Evolutionary conservation across 2,329 filamentous ascomycete genomes (phyloP).

Genomic region (Ceratocystiopsis minuta): DNA sequence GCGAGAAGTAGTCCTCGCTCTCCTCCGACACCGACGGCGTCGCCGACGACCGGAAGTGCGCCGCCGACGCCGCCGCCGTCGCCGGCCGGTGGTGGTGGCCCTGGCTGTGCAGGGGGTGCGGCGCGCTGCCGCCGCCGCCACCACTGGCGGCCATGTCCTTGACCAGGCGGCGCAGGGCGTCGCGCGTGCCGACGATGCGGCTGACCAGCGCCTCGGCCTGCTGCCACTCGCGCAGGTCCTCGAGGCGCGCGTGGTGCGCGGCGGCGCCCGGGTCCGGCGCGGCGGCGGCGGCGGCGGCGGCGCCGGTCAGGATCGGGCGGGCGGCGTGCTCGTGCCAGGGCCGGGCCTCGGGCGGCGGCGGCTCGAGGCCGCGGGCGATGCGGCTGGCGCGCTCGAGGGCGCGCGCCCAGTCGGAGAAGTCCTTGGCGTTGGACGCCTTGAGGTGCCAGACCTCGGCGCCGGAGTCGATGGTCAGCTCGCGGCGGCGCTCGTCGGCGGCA

Average conservation of each 20-base stretch:
- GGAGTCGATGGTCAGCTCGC: slow-evolving; percentile 92
- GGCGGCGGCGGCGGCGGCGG: slow-evolving; percentile 1
- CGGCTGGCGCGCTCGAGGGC: slow-evolving; percentile 72
- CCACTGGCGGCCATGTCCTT: slow-evolving; percentile 58
- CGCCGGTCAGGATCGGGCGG: neutral
- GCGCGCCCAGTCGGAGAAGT: slow-evolving; percentile 74
- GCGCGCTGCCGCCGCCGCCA: slow-evolving; percentile 10
- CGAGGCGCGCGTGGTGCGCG: slow-evolving; percentile 18
- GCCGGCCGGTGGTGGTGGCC: slow-evolving; percentile 13
- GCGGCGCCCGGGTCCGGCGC: slow-evolving; percentile 7
- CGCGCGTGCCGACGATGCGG: slow-evolving; percentile 69
- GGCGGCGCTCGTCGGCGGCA: slow-evolving; percentile 68
- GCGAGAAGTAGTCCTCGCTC: slow-evolving; percentile 35
- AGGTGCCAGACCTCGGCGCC: slow-evolving; percentile 96
- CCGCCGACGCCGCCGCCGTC: too few relatives aligned
- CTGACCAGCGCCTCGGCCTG: slow-evolving; percentile 74
- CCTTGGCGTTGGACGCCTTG: slow-evolving; percentile 60
- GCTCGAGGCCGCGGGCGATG: slow-evolving; percentile 36
- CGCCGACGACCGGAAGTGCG: slow-evolving; percentile 24
- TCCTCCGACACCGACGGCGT: slow-evolving; percentile 28
- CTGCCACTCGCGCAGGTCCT: slow-evolving; percentile 72
- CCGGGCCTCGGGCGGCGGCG: neutral
- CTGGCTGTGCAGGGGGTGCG: slow-evolving; percentile 13
- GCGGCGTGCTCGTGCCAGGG: neutral
- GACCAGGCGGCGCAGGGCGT: slow-evolving; percentile 71